Evolutionary conservation across 192 early-diverging fungal genomes (phyloP), one percentile per base, ranked within the genome.

Genomic region (Coemansia sp.): DNA sequence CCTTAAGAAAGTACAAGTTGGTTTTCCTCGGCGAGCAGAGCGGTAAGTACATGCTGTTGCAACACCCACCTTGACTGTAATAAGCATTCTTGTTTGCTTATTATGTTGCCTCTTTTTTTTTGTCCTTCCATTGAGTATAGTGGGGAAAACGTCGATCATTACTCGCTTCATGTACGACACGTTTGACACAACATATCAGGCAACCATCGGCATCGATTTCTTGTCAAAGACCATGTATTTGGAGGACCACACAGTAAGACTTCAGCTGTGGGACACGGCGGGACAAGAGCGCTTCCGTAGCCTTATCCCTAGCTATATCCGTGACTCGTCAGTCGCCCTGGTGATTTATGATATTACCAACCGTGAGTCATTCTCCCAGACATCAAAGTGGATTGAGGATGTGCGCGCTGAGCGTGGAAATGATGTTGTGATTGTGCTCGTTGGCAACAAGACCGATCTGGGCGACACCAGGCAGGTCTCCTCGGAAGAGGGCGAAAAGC

Each of bases 81-180:
- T 35, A 71, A 5, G 7, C 16, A 7, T 29, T 39, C 5, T 8
- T 7, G 45, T 7, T n/a, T 18, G 6, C 45, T 40, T 27, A 39
- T 18, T 41, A 12, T 49, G 27, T 24, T 7, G 40, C 34, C 7
- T 29, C 56, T 66, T 3, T 56, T 29, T 18, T 16, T 12, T 47
- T 47, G 45, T 47, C 15, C 3, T 15, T 44, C 34, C 37, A 4
- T 4, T 7, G 29, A 4, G 53, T 70, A 20, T 80, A 95, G 96
- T 98, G 24, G 96, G 96, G 35, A 98, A 99, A 76, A 99, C 98
- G 2, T 98, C 96, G 10, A 88, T 99, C 49, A 98, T 99, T 68
- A 99, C 96, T 16, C 89, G 98, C 30, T 99, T 99, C 83, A 99
- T 99, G 96, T 98, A 99, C 78, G 98, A 99, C 71, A 98, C 95